These are phyloP conservation scores for Arachis hypogaea DNA, from an alignment of 306 rosid genomes.

Conservation along the genomic window DNA sequence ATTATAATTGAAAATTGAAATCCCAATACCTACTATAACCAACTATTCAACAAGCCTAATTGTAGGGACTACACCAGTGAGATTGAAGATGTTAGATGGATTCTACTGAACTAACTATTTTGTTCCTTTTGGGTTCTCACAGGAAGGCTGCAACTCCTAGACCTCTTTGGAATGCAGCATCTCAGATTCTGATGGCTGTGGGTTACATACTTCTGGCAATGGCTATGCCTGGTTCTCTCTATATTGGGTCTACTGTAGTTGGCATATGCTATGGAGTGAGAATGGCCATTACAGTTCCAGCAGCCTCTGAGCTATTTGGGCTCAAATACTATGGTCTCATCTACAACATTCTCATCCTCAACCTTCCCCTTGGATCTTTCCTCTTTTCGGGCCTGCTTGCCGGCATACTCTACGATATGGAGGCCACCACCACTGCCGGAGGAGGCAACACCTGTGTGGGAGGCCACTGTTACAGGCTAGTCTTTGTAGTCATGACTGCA, in stretches of 20 bases:
- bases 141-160: conserved; percentile 76
- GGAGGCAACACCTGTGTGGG: conserved; percentile 95
- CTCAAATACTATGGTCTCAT: conserved; percentile 65
- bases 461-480: conserved; percentile 77
- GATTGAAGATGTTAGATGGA: too few relatives aligned
- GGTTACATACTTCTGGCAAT: conserved; percentile 77
- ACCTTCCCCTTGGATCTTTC: conserved; percentile 92
- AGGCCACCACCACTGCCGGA: conserved; percentile 64
- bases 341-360: conserved; percentile 84
- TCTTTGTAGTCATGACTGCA: conserved; percentile 70
- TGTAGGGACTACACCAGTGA: too few relatives aligned
- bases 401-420: conserved; percentile 77
- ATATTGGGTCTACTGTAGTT: conserved; percentile 71
- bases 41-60: too few relatives aligned
- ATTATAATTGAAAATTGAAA: neutral
- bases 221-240: conserved; percentile 82
- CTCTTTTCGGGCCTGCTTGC: conserved; percentile 92
- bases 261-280: conserved; percentile 88
- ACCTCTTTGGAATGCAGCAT: conserved; percentile 61
- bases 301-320: conserved; percentile 82
- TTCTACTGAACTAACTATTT: neutral
- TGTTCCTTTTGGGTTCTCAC: neutral
- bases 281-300: conserved; percentile 74
- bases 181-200: conserved; percentile 82
- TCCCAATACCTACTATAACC: neutral